phyloP scores from a whole-genome alignment of 768 basidiomycete species.

The Calocera viscosa region DNA sequence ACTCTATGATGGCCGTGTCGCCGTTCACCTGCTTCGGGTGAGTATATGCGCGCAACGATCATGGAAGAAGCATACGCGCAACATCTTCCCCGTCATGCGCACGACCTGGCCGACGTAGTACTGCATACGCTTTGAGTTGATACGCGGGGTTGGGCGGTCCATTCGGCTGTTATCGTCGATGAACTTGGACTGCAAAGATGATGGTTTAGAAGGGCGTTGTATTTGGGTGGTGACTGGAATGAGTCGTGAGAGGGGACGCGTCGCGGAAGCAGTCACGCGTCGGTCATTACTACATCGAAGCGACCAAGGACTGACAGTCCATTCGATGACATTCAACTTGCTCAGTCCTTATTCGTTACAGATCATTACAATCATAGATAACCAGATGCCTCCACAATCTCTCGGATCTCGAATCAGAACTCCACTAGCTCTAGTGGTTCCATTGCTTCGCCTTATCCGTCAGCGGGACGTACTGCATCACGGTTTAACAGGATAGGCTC shows the following conservation, averaged over 20 bases:
- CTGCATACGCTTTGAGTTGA: constrained; percentile 49
- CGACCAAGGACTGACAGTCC: too few species aligned
- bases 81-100: constrained; percentile 47
- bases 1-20: constrained; percentile 44
- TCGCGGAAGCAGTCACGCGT: background rate
- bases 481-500: background rate
- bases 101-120: constrained; percentile 44
- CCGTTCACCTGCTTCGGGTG: constrained; percentile 28
- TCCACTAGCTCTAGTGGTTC: background rate
- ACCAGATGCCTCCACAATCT: background rate
- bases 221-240: background rate
- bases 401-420: too few species aligned
- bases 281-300: background rate
- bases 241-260: background rate
- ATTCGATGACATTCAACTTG: too few species aligned
- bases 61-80: constrained; percentile 33
- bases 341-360: background rate
- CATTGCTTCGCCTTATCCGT: constrained; percentile 20
- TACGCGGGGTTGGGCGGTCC: constrained; percentile 35
- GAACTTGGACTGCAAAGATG: too few species aligned
- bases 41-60: constrained; percentile 11
- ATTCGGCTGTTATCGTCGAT: too few species aligned
- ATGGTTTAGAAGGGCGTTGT: background rate
- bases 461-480: constrained; percentile 27
- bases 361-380: background rate